Conservation (phyloP, 2,329 filamentous ascomycete species). For the Colletotrichum truncatum region DNA sequence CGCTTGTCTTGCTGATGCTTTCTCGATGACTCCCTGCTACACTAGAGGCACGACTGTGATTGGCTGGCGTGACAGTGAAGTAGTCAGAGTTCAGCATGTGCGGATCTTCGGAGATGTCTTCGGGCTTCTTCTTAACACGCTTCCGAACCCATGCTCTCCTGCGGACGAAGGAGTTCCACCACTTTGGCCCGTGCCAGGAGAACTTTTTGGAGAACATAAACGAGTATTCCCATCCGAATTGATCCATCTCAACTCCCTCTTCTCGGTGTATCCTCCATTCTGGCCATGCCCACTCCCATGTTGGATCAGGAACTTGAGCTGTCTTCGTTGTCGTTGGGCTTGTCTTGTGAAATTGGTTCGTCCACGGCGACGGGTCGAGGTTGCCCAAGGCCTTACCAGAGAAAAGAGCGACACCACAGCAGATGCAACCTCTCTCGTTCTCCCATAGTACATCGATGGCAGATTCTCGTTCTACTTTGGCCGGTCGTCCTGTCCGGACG, state of each 20-base stretch:
- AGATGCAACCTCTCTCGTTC: slow-evolving; percentile 90
- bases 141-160: slow-evolving; percentile 88
- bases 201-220: slow-evolving; percentile 81
- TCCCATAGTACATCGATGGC: slow-evolving; percentile 92
- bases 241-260: slow-evolving; percentile 74
- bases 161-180: slow-evolving; percentile 96
- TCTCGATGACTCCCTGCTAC: slow-evolving; percentile 37
- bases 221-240: slow-evolving; percentile 96
- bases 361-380: slow-evolving; percentile 88
- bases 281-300: slow-evolving; percentile 88
- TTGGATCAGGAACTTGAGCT: slow-evolving; percentile 92
- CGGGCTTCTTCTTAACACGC: slow-evolving; percentile 69
- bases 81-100: slow-evolving; percentile 81
- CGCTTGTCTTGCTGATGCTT: slow-evolving; percentile 49
- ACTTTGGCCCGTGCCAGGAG: slow-evolving; percentile 88
- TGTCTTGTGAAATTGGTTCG: slow-evolving; percentile 71
- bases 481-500: not conserved
- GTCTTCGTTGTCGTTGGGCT: slow-evolving; percentile 78
- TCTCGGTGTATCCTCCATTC: slow-evolving; percentile 76
- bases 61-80: slow-evolving; percentile 75
- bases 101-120: slow-evolving; percentile 59
- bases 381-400: slow-evolving; percentile 85
- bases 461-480: slow-evolving; percentile 50
- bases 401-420: slow-evolving; percentile 92
- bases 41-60: slow-evolving; percentile 38